Evolutionary conservation across 441 rosid species (phyloP), one percentile per base, ranked within the genome.

Genomic region (Capsella rubella): DNA sequence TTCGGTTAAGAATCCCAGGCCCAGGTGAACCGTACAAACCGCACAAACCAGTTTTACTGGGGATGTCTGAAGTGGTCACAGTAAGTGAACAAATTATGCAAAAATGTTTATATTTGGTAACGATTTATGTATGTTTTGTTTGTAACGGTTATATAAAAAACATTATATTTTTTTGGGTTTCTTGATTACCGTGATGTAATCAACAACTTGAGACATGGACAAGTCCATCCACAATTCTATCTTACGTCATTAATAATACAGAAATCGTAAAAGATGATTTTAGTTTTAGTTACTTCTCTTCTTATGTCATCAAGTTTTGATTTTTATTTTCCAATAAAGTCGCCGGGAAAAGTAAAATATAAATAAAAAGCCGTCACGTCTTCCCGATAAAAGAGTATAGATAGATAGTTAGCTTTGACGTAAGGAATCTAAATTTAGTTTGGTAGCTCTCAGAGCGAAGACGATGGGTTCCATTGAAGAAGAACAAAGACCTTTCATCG

Each of bases 401-500:
- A 43, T 13, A 39, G 37, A 34, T 6, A 34, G 18, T 6, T 55
- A 7, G 51, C 67, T 46, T 73, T 31, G 28, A 37, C 60, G 64
- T 55, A 13, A 16, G 67, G 78, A 74, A 51, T 75, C 73, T 59
- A 60, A 67, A 67, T 58, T 58, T 58, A 29, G 29, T 67, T 42
- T 4, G 4, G 39, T 34, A 34, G 37, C 37, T 7, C 55, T 29
- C 59, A 32, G 0, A 67, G 39, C 64, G 42, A 59, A 34, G 45
- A 53, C 59, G 72, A 79, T 82, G 79, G 79, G 82, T 14, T 79
- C 84, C 28, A 46, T 70, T 4, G 82, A 76, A 40, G 84, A 76
- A 73, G 79, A 79, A 3, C 27, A 29, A 25, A 65, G 53, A 50
- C 62, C 74, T 58, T 79, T 79, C 67, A 67, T 82, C 72, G 82